Base-by-base conservation (phyloP, 2,329 filamentous ascomycete genomes). In the Nemania diffusa region DNA sequence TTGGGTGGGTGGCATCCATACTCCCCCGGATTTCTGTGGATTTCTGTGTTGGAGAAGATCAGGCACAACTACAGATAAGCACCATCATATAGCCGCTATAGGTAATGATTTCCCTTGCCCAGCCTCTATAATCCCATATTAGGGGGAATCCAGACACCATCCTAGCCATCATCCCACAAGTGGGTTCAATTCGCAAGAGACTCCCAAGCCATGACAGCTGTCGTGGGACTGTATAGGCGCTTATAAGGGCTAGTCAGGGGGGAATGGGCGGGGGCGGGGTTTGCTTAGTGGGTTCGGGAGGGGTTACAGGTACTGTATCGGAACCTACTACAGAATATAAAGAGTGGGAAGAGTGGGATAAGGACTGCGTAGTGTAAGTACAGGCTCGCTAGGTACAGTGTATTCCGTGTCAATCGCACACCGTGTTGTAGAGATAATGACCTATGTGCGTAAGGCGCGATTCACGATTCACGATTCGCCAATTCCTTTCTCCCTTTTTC, bases 41-140 rank as follows among this genome's bases (percentile, higher is more conserved):
- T 27, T 62, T 20, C 22, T 32, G 34, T 8, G 46, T 65, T 62
- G 55, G 56, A 60, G 50, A 17, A 59, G 24, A 52, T 68, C 62
- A 57, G 66, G 62, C 66, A 65, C 62, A 20, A 56, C 48, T 34
- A 65, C 62, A 62, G 51, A 53, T 57, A n/a, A 53, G 50, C 50
- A 32, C 20, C 32, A 11, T 53, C 52, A 11, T 3, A 20, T 27
- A 24, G 17, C 24, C 15, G 9, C 22, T 50, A 27, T 50, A 7
- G 27, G 50, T 20, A 32, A 34, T 53, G 27, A 20, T 53, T 34
- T 34, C 50, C 50, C 50, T 22, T 20, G 26, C 50, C 52, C 29
- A 17, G 20, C 26, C 50, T 27, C 59, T 62, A 2, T 22, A 51
- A 63, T 63, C 52, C 61, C 52, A 55, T 9, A 32, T 51, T 63